Conservation (phyloP, 306 rosid species). For the Sophora flavescens region DNA sequence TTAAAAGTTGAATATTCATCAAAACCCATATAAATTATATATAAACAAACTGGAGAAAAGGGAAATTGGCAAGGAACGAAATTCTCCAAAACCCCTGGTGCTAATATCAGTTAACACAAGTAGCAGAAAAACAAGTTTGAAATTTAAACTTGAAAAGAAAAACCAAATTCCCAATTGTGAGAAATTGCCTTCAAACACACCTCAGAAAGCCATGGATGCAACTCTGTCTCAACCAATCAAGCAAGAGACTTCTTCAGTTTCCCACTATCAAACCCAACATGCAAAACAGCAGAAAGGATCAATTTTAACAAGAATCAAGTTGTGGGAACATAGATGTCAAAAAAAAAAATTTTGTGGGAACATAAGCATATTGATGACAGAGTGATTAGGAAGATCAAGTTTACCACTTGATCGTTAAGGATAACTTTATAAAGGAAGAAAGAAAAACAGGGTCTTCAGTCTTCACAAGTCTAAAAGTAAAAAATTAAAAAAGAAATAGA, state of each 20-base stretch:
- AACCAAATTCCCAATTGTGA: conserved; percentile 12
- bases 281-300: conserved; percentile 39
- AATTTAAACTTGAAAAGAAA: conserved; percentile 15
- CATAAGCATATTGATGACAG: too few relatives aligned
- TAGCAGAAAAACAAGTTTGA: conserved; percentile 3
- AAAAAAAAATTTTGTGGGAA: too few relatives aligned
- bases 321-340: not conserved
- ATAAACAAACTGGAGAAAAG: not conserved
- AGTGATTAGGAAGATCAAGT: conserved; percentile 43
- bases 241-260: conserved; percentile 37
- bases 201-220: conserved; percentile 42
- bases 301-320: conserved; percentile 27
- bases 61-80: conserved; percentile 1
- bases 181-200: conserved; percentile 22
- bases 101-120: not conserved
- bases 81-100: conserved; percentile 22
- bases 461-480: not conserved
- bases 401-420: not conserved
- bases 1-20: conserved; percentile 21
- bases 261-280: conserved; percentile 34
- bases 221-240: conserved; percentile 26
- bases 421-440: not conserved
- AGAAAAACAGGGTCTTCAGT: too few relatives aligned
- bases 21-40: conserved; percentile 10
- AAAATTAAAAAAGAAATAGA: not conserved